Base-by-base conservation (phyloP, 306 rosid genomes). In the Neltuma alba region DNA sequence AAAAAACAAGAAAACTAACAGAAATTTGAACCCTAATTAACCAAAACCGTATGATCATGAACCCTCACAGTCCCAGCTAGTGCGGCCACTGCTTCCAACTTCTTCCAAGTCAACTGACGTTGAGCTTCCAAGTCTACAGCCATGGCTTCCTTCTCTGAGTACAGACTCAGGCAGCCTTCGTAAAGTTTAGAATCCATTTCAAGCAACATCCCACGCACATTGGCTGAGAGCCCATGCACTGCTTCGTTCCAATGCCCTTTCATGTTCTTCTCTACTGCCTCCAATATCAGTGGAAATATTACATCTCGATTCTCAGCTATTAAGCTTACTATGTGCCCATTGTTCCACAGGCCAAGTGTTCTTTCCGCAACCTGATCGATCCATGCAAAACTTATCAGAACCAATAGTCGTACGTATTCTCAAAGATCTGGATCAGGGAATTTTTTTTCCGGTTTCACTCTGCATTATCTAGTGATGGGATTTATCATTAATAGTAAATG, bases 161-260 rank as follows among this genome's bases (percentile, higher is more conserved):
- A 85, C 88, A 88, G 90, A 72, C 88, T 92, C 80, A 88, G 93
- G 74, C 97, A 94, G 87, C 92, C 97, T 62, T 92, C 98, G 57
- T 92, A 89, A 83, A 94, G 81, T 61, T 91, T 97, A 5, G 86
- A 90, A 58, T 94, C 98, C 97, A 92, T 94, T 86, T 94, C 98
- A 73, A 86, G 0, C 45, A 94, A 92, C 97, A 94, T 94, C 83
- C 91, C 89, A 74, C 93, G 88, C 50, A 94, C 93, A 48, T 94
- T 94, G 66, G 87, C 89, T 0, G 97, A 92, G 78, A 94, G 83
- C 78, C 97, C 98, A 7, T 91, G 87, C 78, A 94, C 98, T n/a
- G 97, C 97, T 77, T 87, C 97, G 86, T 94, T 94, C 98, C 98
- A 94, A 81, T 92, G 98, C 72, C 83, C 75, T 82, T 90, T 82